Evolutionary conservation across 257 asterid species (phyloP), one percentile per base, ranked within the genome.

Genomic region (Fraxinus quadrangulata): DNA sequence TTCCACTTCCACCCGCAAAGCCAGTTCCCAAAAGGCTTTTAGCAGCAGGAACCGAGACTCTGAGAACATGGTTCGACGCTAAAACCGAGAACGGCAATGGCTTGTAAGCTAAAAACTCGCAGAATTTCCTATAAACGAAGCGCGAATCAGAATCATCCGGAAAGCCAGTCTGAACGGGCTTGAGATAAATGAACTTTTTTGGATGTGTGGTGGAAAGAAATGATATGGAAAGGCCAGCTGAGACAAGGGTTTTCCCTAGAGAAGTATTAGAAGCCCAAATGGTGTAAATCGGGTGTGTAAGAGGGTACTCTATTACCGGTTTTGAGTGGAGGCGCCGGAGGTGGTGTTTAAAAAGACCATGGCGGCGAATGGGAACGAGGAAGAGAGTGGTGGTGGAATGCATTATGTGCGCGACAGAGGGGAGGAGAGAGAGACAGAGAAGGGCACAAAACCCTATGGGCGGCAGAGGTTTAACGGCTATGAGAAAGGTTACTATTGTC

Each of bases 221-320:
- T 65, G 99, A 84, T 73, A 90, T 89, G 84, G 98, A 89, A 63
- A 96, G 94, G n/a, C 99, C 98, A 19, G 99, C 91, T 14, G 99
- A 96, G 80, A 96, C 97, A 4, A 96, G 92, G 89, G 98, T 96
- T 88, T 95, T 95, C 63, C 99, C 99, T 70, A 93, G 86, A 75
- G 97, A 92, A 70, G 97, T 96, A 87, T 92, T 93, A 85, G 98
- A 83, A 30, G 97, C 97, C 99, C 99, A 96, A 30, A 95, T 85
- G 77, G 97, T 86, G 88, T 93, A 95, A 70, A 92, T 90, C 36
- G 98, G 99, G 86, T 91, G 93, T 12, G 90, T 84, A 21, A 93
- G 88, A 6, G 98, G 90, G 83, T 93, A 90, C 80, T 91, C 91
- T 5, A 88, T 78, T 0, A 77, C 81, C 28, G 61, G 75, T 26